phyloP scores from a whole-genome alignment of 1,139 yeast genomes.

The Lodderomyces margitis region DNA sequence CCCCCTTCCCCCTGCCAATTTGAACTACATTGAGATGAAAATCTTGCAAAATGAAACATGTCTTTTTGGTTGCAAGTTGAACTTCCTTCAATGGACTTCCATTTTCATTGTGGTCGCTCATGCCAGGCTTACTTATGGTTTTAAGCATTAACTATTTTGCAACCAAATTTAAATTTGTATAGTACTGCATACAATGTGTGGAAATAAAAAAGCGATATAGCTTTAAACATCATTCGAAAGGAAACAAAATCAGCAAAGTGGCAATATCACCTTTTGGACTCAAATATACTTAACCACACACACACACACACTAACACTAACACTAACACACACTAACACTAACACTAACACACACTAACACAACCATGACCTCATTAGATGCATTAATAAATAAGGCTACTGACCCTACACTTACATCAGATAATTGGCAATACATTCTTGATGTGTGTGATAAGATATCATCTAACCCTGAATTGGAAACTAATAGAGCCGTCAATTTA shows the following conservation, averaged over 20 bases:
- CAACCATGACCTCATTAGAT: constrained; percentile 14
- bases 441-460: constrained; percentile 83
- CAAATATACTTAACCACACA: not conserved
- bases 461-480: constrained; percentile 63
- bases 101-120: too few species aligned
- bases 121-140: too few species aligned
- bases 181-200: not conserved
- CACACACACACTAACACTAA: not conserved
- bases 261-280: too few species aligned
- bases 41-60: too few species aligned
- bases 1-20: too few species aligned
- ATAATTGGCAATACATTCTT: constrained; percentile 81
- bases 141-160: not conserved
- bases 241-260: not conserved
- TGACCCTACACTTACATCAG: constrained; percentile 73
- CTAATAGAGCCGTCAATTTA: constrained; percentile 50
- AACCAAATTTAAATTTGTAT: not conserved
- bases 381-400: constrained; percentile 64
- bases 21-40: too few species aligned
- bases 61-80: too few species aligned
- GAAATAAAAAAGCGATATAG: too few species aligned
- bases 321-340: not conserved
- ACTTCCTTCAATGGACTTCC: too few species aligned
- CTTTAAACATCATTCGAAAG: not conserved
- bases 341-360: not conserved